Base-by-base conservation (phyloP, 495 filamentous ascomycete genomes). In the Neohortaea acidophila region DNA sequence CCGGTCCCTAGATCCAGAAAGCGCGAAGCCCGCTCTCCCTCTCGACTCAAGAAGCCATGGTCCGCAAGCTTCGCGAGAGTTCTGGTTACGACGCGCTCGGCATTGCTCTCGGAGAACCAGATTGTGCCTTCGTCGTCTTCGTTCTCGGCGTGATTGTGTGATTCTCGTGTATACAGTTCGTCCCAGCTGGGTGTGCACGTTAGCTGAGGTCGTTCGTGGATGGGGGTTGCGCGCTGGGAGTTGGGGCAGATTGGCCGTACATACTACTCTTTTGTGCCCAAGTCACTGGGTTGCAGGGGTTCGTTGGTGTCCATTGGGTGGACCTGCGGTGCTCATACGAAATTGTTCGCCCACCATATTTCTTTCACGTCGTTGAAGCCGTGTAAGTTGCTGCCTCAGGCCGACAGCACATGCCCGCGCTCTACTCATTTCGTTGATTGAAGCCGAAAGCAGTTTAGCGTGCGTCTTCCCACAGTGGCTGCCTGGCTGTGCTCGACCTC, bases 1-100 rank as follows among this genome's bases (percentile, higher is more conserved):
- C 89, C 89, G 0, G 84, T 94, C 1, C 89, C 89, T 0, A 96
- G 62, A 44, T 79, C 75, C 0, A 94, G 66, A 35, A 93, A 73
- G 2, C 60, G 38, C 9, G 61, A 45, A 21, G 38, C 41, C 33
- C 12, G 15, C 34, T 27, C 15, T 33, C 22, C 48, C 43, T 9
- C 41, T 50, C 36, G 37, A 5, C 11, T 8, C 11, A 60, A 31
- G 19, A 44, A 15, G 3, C 51, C 53, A 10, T 55, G 41, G 14
- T 52, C 40, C 20, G 48, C 39, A 2, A 57, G 40, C 22, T 47
- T 41, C 8, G 52, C 45, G 20, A 83, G 70, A 52, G 72, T 77
- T 4, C 50, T 40, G 27, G 80, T 40, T 20, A 83, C 63, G 31
- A 69, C 72, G 28, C 62, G 54, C 54, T 80, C 73, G 51, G 79